phyloP scores from a whole-genome alignment of 129 eudicot species.

The Chrysanthemum seticuspe region DNA sequence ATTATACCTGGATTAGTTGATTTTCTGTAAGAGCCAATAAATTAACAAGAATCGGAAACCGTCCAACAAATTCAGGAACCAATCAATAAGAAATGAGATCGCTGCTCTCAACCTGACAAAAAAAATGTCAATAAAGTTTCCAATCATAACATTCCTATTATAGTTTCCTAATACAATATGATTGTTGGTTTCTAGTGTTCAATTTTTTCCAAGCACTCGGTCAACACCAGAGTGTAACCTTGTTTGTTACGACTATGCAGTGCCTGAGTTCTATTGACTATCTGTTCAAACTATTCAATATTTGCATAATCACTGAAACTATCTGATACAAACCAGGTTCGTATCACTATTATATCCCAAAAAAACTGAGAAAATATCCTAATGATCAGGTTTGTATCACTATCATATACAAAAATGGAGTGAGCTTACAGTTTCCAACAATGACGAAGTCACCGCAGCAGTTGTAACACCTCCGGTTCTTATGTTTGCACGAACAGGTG shows the following conservation, averaged over 20 bases:
- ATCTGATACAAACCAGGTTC: too few species aligned
- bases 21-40: slow-evolving; percentile 77
- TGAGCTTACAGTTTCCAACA: too few species aligned
- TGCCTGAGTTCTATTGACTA: background rate
- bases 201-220: background rate
- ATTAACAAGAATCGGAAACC: slow-evolving; percentile 80
- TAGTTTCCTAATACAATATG: background rate
- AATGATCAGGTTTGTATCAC: too few species aligned
- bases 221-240: background rate
- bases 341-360: too few species aligned
- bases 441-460: too few species aligned
- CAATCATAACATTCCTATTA: background rate
- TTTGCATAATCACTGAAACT: background rate
- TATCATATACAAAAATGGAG: too few species aligned
- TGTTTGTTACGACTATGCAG: background rate
- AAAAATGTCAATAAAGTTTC: background rate
- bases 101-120: slow-evolving; percentile 74
- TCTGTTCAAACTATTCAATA: background rate
- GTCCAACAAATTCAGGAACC: slow-evolving; percentile 85
- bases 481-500: too few species aligned
- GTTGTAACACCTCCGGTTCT: too few species aligned
- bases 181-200: background rate
- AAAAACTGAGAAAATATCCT: too few species aligned
- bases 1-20: slow-evolving; percentile 74
- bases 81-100: slow-evolving; percentile 77